These are phyloP conservation scores for Epicoccum nigrum DNA, from an alignment of 2,329 filamentous ascomycete genomes.

Conservation along the genomic window DNA sequence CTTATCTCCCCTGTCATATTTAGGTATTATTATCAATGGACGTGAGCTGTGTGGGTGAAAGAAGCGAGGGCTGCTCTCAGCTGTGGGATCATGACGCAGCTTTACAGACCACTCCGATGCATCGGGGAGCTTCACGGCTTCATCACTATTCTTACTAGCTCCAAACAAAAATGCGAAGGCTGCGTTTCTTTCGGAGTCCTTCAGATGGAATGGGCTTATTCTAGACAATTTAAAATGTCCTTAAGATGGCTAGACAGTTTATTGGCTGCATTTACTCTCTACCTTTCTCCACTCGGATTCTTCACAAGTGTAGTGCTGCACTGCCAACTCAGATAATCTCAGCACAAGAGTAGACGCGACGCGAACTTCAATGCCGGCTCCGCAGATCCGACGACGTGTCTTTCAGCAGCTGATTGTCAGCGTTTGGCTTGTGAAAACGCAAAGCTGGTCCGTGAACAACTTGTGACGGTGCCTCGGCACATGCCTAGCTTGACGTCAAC, in stretches of 20 bases:
- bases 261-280: no score
- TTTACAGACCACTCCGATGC: neutral
- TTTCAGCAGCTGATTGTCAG: conserved; percentile 11
- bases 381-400: conserved; percentile 4
- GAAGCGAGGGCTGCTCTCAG: neutral
- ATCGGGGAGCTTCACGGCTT: no score
- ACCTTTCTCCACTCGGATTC: no score
- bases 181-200: no score
- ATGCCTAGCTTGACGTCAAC: conserved; percentile 35
- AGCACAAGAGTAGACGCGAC: neutral
- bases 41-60: neutral
- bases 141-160: no score
- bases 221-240: no score
- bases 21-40: neutral
- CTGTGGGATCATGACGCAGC: conserved; percentile 5
- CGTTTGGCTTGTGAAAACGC: conserved; percentile 17
- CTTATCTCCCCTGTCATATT: conserved; percentile 37
- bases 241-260: no score
- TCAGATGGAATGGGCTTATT: no score
- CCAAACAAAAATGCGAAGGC: no score
- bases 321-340: neutral
- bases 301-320: neutral
- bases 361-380: neutral
- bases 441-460: conserved; percentile 6
- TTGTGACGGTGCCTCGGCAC: conserved; percentile 36